Conservation (phyloP, 2,329 filamentous ascomycete species). For the Penicillium sp. region DNA sequence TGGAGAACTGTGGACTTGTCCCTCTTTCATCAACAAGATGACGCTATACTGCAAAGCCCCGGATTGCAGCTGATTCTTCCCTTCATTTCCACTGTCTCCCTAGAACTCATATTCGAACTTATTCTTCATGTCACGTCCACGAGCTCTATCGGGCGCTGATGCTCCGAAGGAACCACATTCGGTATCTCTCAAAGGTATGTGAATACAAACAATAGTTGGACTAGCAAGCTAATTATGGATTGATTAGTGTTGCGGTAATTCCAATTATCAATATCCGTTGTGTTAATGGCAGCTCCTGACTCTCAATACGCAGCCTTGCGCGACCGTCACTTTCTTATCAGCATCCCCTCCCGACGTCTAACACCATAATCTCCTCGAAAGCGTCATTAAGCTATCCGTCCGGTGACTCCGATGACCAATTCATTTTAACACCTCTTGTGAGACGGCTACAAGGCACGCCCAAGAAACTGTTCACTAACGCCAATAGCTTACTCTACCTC, state of each 20-base stretch:
- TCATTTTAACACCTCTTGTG: slow-evolving; percentile 58
- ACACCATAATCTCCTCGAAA: slow-evolving; percentile 54
- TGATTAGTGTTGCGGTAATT: slow-evolving; percentile 42
- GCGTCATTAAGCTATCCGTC: slow-evolving; percentile 74
- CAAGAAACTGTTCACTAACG: slow-evolving; percentile 12
- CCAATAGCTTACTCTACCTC: slow-evolving; percentile 71
- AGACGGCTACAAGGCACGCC: slow-evolving; percentile 7
- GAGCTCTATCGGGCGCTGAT: slow-evolving; percentile 45
- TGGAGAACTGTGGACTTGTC: slow-evolving; percentile 6
- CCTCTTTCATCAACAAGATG: slow-evolving; percentile 15
- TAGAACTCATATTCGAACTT: not conserved
- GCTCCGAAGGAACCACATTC: slow-evolving; percentile 70
- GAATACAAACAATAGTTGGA: slow-evolving; percentile 2
- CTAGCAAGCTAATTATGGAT: not conserved
- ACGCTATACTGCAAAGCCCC: slow-evolving; percentile 1
- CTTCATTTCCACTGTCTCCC: not conserved
- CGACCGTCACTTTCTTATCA: slow-evolving; percentile 57
- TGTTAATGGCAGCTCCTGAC: slow-evolving; percentile 1
- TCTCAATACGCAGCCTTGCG: slow-evolving; percentile 62
- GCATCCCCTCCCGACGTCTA: slow-evolving; percentile 47
- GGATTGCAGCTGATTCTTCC: not conserved
- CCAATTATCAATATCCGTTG: not conserved
- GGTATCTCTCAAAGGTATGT: slow-evolving; percentile 68
- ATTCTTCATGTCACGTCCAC: slow-evolving; percentile 43
- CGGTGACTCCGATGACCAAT: slow-evolving; percentile 49